These are phyloP conservation scores for Leccinum uliginosum DNA, from an alignment of 768 basidiomycete genomes.

Conservation along the genomic window DNA sequence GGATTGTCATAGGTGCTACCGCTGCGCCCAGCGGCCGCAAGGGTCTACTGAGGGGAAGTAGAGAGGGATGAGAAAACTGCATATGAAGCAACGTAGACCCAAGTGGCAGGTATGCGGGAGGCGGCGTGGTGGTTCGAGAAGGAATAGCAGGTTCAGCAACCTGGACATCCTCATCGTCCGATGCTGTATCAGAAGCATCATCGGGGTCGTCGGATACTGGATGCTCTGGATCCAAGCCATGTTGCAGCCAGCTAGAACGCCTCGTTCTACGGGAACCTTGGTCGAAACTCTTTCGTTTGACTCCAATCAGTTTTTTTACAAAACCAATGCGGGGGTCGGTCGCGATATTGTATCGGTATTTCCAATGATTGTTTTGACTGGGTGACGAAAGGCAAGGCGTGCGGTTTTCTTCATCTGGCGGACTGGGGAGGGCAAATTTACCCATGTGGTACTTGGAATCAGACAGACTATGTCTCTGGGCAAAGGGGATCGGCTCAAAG, in stretches of 20 bases:
- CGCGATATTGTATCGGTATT: constrained; percentile 47
- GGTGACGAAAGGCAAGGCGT: constrained; percentile 21
- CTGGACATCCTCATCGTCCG: constrained; percentile 39
- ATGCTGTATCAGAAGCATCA: constrained; percentile 37
- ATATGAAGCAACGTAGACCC: constrained; percentile 67
- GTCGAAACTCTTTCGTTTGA: constrained; percentile 57
- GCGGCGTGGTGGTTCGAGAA: constrained; percentile 65
- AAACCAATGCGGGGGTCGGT: constrained; percentile 75
- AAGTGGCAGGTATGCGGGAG: constrained; percentile 64
- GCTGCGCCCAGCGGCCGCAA: constrained; percentile 56
- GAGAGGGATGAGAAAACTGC: constrained; percentile 58
- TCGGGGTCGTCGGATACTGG: constrained; percentile 31
- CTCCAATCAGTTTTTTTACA: constrained; percentile 61
- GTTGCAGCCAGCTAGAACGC: constrained; percentile 41
- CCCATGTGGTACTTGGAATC: constrained; percentile 74
- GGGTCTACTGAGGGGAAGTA: constrained; percentile 60
- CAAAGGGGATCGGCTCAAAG: constrained; percentile 78
- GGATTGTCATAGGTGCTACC: constrained; percentile 42
- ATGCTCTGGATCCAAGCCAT: constrained; percentile 46
- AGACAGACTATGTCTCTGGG: constrained; percentile 51
- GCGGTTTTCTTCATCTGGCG: constrained; percentile 48
- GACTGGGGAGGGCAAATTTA: constrained; percentile 68
- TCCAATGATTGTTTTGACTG: constrained; percentile 38
- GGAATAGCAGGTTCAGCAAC: constrained; percentile 18
- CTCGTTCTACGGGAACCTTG: constrained; percentile 34